Conservation (phyloP, 2,329 filamentous ascomycete species). For the Claviceps sp. region DNA sequence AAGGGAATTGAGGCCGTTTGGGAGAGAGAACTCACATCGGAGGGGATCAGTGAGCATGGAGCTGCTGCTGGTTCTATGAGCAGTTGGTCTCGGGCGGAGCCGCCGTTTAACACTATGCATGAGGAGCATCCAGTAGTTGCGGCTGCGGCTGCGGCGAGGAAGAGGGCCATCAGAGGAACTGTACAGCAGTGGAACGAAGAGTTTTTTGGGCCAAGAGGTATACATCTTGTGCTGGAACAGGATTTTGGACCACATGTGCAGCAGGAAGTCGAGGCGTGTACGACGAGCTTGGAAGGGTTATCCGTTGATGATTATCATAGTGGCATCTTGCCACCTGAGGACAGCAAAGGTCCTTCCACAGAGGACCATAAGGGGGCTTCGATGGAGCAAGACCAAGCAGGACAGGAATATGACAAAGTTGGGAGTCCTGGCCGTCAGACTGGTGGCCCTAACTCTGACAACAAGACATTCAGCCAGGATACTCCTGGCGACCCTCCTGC, state of each 20-base stretch:
- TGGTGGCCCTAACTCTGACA: background rate
- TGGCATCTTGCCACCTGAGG: slow-evolving; percentile 6
- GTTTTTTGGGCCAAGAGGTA: slow-evolving; percentile 39
- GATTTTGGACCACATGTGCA: slow-evolving; percentile 5
- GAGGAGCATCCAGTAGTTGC: slow-evolving; percentile 5
- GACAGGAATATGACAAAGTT: background rate
- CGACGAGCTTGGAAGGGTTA: slow-evolving; percentile 18
- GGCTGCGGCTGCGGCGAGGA: slow-evolving; percentile 6
- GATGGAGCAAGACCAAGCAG: background rate
- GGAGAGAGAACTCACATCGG: slow-evolving; percentile 34
- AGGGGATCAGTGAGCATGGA: slow-evolving; percentile 17
- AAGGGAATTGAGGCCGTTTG: slow-evolving; percentile 31
- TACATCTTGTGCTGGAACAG: slow-evolving; percentile 25
- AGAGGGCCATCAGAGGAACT: slow-evolving; percentile 24
- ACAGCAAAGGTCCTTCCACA: slow-evolving; percentile 24
- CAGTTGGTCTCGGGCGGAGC: slow-evolving; percentile 20
- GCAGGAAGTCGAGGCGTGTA: slow-evolving; percentile 5
- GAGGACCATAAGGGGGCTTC: background rate
- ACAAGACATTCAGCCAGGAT: background rate
- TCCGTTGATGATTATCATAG: slow-evolving; percentile 22
- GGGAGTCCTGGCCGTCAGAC: background rate
- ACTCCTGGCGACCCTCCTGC: background rate
- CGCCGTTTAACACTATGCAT: slow-evolving; percentile 26
- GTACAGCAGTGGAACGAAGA: slow-evolving; percentile 42
- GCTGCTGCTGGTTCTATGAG: slow-evolving; percentile 10